A percentile compares a stretch with the other conserved stretches of the same genome.
phyloP scores from a whole-genome alignment of 768 basidiomycete species.

The Suillus fuscotomentosus region DNA sequence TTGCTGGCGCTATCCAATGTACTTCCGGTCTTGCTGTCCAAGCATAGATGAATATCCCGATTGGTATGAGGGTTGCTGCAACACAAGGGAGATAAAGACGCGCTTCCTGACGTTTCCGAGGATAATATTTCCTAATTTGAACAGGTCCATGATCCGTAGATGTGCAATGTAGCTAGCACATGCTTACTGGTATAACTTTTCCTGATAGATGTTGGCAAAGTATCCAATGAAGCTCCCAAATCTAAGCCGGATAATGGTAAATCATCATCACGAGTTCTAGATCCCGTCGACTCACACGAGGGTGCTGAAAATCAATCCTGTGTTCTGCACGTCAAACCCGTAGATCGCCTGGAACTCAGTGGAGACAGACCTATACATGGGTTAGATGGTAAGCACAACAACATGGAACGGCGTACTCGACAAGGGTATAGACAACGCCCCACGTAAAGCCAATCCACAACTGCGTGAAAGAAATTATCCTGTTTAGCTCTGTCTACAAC shows the following conservation, averaged over 20 bases:
- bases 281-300: constrained; percentile 41
- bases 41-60: constrained; percentile 65
- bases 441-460: constrained; percentile 67
- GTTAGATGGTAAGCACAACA: constrained; percentile 1
- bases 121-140: constrained; percentile 14
- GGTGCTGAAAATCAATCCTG: constrained; percentile 55
- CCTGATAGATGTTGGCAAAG: constrained; percentile 40
- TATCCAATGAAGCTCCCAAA: constrained; percentile 49
- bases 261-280: not conserved
- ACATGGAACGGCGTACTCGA: constrained; percentile 38
- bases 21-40: constrained; percentile 56
- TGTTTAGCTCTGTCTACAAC: constrained; percentile 5
- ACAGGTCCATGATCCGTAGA: not conserved
- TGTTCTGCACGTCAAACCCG: constrained; percentile 52
- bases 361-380: constrained; percentile 41
- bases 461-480: constrained; percentile 27
- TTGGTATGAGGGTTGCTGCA: constrained; percentile 49
- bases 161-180: constrained; percentile 8
- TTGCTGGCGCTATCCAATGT: constrained; percentile 48
- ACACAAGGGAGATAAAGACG: constrained; percentile 53
- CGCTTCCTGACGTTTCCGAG: constrained; percentile 44
- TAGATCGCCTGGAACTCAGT: constrained; percentile 54
- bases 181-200: constrained; percentile 43
- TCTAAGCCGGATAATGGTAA: constrained; percentile 28
- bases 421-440: constrained; percentile 68